phyloP scores from a whole-genome alignment of 345 rosid genomes.

The Arabidopsis arenosa region DNA sequence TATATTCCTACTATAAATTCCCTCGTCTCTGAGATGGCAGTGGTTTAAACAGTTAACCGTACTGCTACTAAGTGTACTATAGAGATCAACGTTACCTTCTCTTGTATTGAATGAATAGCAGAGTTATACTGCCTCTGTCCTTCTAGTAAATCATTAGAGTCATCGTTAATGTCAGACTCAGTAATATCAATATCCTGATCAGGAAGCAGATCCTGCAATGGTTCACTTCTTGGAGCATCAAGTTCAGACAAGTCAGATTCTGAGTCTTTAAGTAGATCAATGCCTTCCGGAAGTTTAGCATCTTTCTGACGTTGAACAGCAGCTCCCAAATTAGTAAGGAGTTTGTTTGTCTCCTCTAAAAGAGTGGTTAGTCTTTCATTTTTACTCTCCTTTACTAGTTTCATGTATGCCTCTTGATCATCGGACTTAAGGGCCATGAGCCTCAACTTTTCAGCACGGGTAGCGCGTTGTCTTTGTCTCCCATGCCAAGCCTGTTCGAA shows the following conservation, averaged over 20 bases:
- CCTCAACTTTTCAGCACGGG: constrained; percentile 96
- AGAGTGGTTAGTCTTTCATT: constrained; percentile 91
- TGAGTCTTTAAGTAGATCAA: constrained; percentile 64
- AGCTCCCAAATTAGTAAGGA: constrained; percentile 94
- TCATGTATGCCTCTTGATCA: constrained; percentile 98
- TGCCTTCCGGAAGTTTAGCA: constrained; percentile 69
- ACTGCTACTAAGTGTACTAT: constrained; percentile 10
- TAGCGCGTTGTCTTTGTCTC: constrained; percentile 97
- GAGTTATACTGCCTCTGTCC: constrained; percentile 98
- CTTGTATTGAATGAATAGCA: constrained; percentile 94
- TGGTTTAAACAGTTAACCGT: constrained; percentile 11
- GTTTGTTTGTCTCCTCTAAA: constrained; percentile 95
- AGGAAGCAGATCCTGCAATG: constrained; percentile 64
- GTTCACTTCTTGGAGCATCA: constrained; percentile 74
- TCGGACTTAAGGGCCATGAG: constrained; percentile 96
- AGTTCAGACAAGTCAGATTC: constrained; percentile 75
- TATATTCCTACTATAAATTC: constrained; percentile 36
- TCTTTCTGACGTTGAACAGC: constrained; percentile 99
- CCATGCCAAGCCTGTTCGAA: constrained; percentile 95
- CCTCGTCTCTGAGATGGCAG: constrained; percentile 19
- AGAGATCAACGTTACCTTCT: constrained; percentile 61
- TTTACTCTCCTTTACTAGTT: constrained; percentile 97
- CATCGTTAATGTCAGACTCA: constrained; percentile 86
- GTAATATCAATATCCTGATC: constrained; percentile 68
- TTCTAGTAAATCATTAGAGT: constrained; percentile 81